A percentile compares a stretch with the other conserved stretches of the same genome.
Evolutionary conservation across 495 filamentous ascomycete species (phyloP).

Genomic region (Neurospora hispaniola): DNA sequence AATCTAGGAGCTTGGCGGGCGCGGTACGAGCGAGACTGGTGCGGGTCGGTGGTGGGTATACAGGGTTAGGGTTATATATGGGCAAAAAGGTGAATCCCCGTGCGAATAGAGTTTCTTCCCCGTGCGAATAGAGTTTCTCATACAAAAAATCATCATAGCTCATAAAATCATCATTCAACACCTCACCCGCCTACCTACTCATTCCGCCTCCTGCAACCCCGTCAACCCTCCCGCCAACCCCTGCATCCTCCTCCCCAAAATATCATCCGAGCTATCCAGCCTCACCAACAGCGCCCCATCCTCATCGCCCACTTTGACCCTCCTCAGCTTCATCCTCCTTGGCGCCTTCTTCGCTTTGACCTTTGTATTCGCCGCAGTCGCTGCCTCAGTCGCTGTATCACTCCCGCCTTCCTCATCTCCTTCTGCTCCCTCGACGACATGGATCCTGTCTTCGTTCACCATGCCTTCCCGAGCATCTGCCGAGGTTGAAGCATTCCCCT

Average conservation of each 20-base stretch:
- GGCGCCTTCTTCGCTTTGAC: slow-evolving; percentile 17
- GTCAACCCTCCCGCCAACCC: slow-evolving; percentile 71
- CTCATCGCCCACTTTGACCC: slow-evolving; percentile 24
- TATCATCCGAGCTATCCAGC: slow-evolving; percentile 72
- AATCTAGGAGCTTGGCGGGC: no score
- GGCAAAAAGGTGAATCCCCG: no score
- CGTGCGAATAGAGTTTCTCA: no score
- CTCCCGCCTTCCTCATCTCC: neutral
- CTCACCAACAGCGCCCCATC: slow-evolving; percentile 54
- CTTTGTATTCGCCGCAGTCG: slow-evolving; percentile 12
- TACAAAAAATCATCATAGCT: no score
- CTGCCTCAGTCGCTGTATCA: neutral
- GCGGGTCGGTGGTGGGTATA: no score
- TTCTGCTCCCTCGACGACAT: neutral
- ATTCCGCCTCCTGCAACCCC: slow-evolving; percentile 44
- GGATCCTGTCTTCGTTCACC: neutral
- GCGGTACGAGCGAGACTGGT: no score
- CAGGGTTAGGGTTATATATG: no score
- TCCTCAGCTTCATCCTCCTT: slow-evolving; percentile 19
- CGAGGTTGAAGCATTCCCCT: neutral
- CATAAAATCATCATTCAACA: neutral
- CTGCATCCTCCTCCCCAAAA: slow-evolving; percentile 76
- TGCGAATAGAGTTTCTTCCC: no score
- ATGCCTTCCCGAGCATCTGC: neutral
- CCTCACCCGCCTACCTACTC: neutral